Evolutionary conservation across 192 early-diverging fungal species (phyloP).

Genomic region (Phycomyces blakesleeanus): DNA sequence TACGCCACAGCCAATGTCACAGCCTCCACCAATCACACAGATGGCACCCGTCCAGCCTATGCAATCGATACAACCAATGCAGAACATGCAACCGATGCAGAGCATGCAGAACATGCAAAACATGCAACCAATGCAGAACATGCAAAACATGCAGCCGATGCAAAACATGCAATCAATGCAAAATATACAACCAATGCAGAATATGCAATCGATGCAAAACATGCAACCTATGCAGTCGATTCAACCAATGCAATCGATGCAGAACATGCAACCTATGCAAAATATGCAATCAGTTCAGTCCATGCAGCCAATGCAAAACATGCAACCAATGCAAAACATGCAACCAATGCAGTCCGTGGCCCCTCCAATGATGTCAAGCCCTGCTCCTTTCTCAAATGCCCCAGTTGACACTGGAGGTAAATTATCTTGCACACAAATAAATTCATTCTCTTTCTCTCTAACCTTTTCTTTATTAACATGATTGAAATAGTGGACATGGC

Average conservation of each 20-base stretch:
- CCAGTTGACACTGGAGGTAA: not conserved
- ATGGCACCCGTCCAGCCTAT: not conserved
- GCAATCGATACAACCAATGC: not conserved
- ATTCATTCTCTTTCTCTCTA: not conserved
- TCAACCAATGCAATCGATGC: not conserved
- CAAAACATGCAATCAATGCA: not conserved
- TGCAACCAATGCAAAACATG: slow-evolving; percentile 1
- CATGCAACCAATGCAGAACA: not conserved
- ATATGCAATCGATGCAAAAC: not conserved
- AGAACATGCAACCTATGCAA: not conserved
- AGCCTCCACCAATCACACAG: not conserved
- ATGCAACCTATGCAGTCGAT: not conserved
- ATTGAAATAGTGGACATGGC: slow-evolving; percentile 1
- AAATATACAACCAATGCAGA: not conserved
- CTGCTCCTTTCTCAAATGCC: not conserved
- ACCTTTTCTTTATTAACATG: not conserved
- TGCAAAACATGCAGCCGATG: not conserved
- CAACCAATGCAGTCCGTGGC: slow-evolving; percentile 5
- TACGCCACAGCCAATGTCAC: not conserved
- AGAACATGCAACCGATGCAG: not conserved
- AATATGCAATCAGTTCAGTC: not conserved
- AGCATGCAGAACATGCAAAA: not conserved
- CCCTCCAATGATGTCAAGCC: slow-evolving; percentile 4
- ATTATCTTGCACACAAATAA: not conserved
- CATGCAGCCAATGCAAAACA: not conserved